Base-by-base conservation (phyloP, 1,284 basidiomycete genomes). In the Ganoderma boninense region DNA sequence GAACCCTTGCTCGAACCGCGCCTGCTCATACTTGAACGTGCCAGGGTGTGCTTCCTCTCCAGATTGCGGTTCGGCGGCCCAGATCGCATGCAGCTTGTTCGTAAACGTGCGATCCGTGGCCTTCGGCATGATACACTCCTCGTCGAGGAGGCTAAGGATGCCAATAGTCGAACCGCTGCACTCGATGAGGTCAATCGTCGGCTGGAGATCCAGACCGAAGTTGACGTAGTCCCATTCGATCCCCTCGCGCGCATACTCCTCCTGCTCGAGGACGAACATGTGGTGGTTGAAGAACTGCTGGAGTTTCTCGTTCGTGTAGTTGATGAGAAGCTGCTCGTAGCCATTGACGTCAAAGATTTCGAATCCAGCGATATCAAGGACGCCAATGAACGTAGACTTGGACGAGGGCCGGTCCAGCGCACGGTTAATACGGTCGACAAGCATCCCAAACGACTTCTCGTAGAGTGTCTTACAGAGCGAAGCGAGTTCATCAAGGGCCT, bases 181-280 rank as follows among this genome's bases (percentile, higher is more conserved):
- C 83, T 99, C 98, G 77, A 99, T 99, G 67, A 99, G 90, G 79
- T 99, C 97, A 80, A 99, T 99, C 0, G 98, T 99, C 0, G 98
- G 97, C 80, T 99, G 98, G 10, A 99, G 86, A 80, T 99, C 97
- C 62, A 99, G 87, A 20, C 97, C 98, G 80, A 99, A 99, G 84
- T 99, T 98, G 83, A 98, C 94, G 79, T 98, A 99, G 79, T 98
- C 94, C 98, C 98, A 99, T 72, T 97, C 92, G 81, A 99, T 99
- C 57, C 93, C 93, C 80, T 99, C 98, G 35, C 98, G 90, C 16
- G 96, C 90, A 82, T 99, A 99, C 82, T 99, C 98, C 80, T 99
- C 97, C 81, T 99, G 98, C 84, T 99, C 98, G 52, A 99, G 90
- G 16, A 98, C 97, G 81, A 99, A 99, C 98, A 99, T 99, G 82